Evolutionary conservation across 441 rosid genomes (phyloP).

Genomic region (Pelargonium cotyledonis): DNA sequence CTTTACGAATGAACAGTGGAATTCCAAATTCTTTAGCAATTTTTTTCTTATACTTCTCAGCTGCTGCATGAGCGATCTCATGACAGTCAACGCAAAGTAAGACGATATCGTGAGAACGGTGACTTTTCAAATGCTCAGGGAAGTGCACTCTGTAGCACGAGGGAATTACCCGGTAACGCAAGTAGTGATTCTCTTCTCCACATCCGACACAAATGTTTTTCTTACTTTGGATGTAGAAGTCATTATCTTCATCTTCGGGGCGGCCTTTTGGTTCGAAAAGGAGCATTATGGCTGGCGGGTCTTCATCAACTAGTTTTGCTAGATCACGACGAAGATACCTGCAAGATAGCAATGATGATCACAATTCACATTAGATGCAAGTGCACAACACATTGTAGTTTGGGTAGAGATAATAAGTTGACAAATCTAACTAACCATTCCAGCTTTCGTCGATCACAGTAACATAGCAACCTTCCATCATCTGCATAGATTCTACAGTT

Average conservation of each 20-base stretch:
- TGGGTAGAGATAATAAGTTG: constrained; percentile 14
- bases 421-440: constrained; percentile 60
- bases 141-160: constrained; percentile 95
- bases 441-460: constrained; percentile 82
- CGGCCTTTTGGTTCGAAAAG: constrained; percentile 95
- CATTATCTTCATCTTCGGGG: constrained; percentile 96
- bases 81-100: constrained; percentile 97
- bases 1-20: constrained; percentile 80
- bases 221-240: constrained; percentile 90
- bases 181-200: constrained; percentile 88
- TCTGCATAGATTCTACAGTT: constrained; percentile 89
- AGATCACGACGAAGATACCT: constrained; percentile 79
- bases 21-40: constrained; percentile 71
- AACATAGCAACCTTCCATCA: constrained; percentile 86
- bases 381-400: constrained; percentile 11
- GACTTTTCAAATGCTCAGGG: constrained; percentile 96
- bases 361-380: constrained; percentile 11
- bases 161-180: constrained; percentile 88
- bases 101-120: constrained; percentile 96
- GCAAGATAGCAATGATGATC: constrained; percentile 16
- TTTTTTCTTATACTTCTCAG: constrained; percentile 77
- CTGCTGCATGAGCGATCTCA: constrained; percentile 90
- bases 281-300: constrained; percentile 83
- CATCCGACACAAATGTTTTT: constrained; percentile 89
- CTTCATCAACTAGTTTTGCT: constrained; percentile 72